Evolutionary conservation across 352 stramenopile genomes (phyloP), one percentile per base, ranked within the genome.

Genomic region (Phytophthora lateralis): DNA sequence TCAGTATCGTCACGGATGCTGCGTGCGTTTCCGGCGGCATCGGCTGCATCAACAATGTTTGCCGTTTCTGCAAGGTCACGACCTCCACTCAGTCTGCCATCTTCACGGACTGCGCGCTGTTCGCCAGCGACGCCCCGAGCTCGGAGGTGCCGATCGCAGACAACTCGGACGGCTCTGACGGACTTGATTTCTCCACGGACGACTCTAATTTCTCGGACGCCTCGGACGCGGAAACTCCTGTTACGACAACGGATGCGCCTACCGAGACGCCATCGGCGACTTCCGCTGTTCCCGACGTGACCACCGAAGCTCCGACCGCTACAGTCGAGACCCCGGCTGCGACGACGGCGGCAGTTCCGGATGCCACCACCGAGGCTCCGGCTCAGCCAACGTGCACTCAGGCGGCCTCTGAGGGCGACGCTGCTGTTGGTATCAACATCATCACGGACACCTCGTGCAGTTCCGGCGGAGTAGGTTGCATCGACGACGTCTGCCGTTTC

Each of bases 401-500:
- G 21, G 54, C 39, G 5, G 54, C 55, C 0, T 72, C 69, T 0
- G 45, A 43, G 1, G 71, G 70, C 7, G 75, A 84, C 18, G 47
- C 65, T 5, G 35, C 61, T 10, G 71, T 65, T 29, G 75, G 75
- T 2, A 80, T 84, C 47, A 61, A 63, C 0, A 66, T 81, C n/a
- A 15, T 75, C 14, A 67, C 73, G 6, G 73, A 85, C 14, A 26
- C 58, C 1, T 61, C 53, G 7, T 82, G 76, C 55, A 62, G 41
- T 9, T 29, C 20, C 10, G 76, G 73, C 5, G 76, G 76, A 6
- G 20, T 68, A 2, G 76, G 76, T 20, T 85, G 73, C 42, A 67
- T 81, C 24, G 61, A 75, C 20, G 50, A 32, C n/a, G 51, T 82
- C 15, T 85, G 71, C 54, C 76, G 73, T 15, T 82, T 78, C 57